Base-by-base conservation (phyloP, 345 rosid genomes). In the Eucalyptus sp. region DNA sequence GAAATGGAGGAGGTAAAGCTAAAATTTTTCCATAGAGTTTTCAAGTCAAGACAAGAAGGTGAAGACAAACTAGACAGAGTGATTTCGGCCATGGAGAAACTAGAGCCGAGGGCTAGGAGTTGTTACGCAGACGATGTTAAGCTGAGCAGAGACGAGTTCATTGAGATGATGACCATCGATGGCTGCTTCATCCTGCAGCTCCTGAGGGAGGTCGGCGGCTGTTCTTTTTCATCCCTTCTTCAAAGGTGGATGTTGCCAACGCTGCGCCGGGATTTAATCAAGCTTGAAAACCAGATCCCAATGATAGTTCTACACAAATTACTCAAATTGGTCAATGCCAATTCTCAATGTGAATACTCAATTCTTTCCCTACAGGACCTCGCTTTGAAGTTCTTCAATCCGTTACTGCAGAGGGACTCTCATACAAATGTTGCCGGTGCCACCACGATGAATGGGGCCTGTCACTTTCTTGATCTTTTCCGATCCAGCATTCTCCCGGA, bases 151-250 rank as follows among this genome's bases (percentile, higher is more conserved):
- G 90, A 90, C 0, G 87, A 87, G n/a, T 89, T 92, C 76, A 91
- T 87, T 44, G 41, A 90, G 87, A 92, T 90, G 92, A 92, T 92
- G 93, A 84, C 87, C 18, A 3, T 90, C 37, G 92, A 92, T 68
- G 92, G 92, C 50, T 90, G 92, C 90, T 92, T 92, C 90, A 46
- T 90, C n/a, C 58, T 92, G 50, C 89, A 89, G 90, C 89, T 92
- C 33, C 88, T 89, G 31, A 66, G 86, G 86, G 93, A 89, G 84
- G 56, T 90, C 33, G 13, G 86, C 18, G 22, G 49, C 85, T 52
- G 43, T 20, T 25, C 88, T 83, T 68, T 83, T 8, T 84, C 44
- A 2, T 64, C 88, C 49, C 50, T 48, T 29, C 16, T 37, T 37
- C 83, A 37, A 37, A 89, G 90, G 41, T 91, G 93, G 93, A 92